Base-by-base conservation (phyloP, 2,329 filamentous ascomycete genomes). In the Graphilbum fragrans region DNA sequence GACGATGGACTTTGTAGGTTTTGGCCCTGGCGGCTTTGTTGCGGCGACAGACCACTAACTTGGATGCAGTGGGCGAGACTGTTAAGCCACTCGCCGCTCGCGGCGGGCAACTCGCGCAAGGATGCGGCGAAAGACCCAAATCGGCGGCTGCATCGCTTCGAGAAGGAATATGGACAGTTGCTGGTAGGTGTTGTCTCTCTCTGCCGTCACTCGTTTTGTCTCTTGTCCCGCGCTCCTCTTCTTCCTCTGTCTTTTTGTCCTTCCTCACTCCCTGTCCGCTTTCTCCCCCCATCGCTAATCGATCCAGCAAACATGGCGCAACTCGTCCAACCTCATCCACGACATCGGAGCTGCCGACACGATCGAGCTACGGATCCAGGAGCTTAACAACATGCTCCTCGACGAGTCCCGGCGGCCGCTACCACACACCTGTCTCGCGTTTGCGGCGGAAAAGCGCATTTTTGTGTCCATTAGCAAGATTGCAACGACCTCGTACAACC, bases 401-500 rank as follows among this genome's bases (percentile, higher is more conserved):
- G 87, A 95, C 64, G 90, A 96, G 64, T 85, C 84, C 45, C 82
- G 87, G 50, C 80, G 86, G 35, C 86, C 88, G 5, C 74, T 87
- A 21, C 90, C 90, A 7, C 90, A 96, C 60, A 83, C 88, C 4
- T 98, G 92, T 64, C 84, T 96, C 31, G 73, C 81, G 52, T 95
- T 90, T 62, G 84, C 86, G 45, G 79, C 86, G 29, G 76, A 79
- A 41, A 86, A 88, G 51, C 86, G 94, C 58, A 83, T 95, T 39
- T 98, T 94, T 58, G 79, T 86, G 5, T 82, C 85, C 12, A 80
- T 96, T 48, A 84, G 85, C 48, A 87, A 94, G 63, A 87, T 96
- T 51, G 87, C 32, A 3, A 78, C 85, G 3, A 81, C 82, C 0
- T 87, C 84, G 25, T 82, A 86, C 58, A 84, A 94, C 59, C 83